Evolutionary conservation across 2,329 filamentous ascomycete genomes (phyloP), one percentile per base, ranked within the genome.

Genomic region (Cercospora canescens): DNA sequence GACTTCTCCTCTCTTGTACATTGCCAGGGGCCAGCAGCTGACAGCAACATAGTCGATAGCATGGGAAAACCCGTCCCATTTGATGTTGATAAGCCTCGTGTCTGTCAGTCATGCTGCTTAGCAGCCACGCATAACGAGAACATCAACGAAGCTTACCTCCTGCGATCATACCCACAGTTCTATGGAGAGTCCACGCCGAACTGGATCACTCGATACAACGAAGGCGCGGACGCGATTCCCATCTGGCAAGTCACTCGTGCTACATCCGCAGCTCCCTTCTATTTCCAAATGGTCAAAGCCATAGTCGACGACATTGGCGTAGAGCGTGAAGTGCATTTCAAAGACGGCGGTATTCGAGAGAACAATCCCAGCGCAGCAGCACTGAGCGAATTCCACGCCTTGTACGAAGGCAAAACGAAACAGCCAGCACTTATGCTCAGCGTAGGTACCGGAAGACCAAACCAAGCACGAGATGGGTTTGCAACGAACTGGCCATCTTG

Each of bases 241-340:
- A 84, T 86, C 45, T 86, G 83, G 79, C 75, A 85, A 72, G 84
- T 84, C 1, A 84, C 82, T 0, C 74, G 83, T 7, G 84, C 84
- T 1, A 86, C 84, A 0, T 83, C 81, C 1, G 84, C 84, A 2
- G 84, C 84, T 0, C 83, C 84, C 0, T 84, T 84, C 71, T 84
- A 82, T 72, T 84, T 84, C 74, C 79, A 83, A 54, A 81, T 82
- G 76, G 76, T 84, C 9, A 77, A 80, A 62, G 80, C 81, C 6
- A 79, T 82, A 32, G 72, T 83, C 35, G 76, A 76, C n/a, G 77
- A 77, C 24, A 76, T 76, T 48, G 60, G 60, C 3, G 24, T 62
- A 7, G 50, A 62, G 26, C 48, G 48, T 2, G 73, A 75, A 56
- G 73, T 72, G 55, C 78, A 77, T 9, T 84, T 83, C 77, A 84